Base-by-base conservation (phyloP, 1,284 basidiomycete species). In the Microbotryum silenes-acaulis region DNA sequence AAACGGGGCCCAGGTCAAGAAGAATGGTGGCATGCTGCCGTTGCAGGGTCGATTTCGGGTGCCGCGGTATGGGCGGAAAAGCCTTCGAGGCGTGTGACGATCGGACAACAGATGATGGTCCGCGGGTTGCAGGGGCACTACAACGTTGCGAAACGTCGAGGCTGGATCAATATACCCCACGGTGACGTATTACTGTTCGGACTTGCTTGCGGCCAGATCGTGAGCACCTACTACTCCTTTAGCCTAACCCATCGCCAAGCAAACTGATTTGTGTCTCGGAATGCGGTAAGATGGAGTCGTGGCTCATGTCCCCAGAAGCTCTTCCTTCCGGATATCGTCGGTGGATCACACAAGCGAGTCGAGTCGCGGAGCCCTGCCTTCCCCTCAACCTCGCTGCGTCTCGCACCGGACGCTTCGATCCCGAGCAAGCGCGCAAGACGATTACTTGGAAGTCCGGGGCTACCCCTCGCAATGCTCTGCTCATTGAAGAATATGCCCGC, bases 61-160 rank as follows among this genome's bases (percentile, higher is more conserved):
- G 68, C 89, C n/a, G 87, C 87, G 0, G 82, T 97, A 51, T 78
- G 90, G 72, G 90, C 87, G 74, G 91, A 97, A 78, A 87, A 83
- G 70, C 81, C 79, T 61, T 80, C 80, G 3, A 78, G 88, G 51
- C 79, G 89, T 61, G 79, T 81, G 3, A 82, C 84, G 16, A 88
- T 97, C 62, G 88, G 88, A 0, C 93, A 97, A 71, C 93, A 97
- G 78, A 78, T 93, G 70, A 89, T 93, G 74, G 90, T 93, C 56
- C 82, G 87, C 55, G 90, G 91, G 1, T 75, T 93, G 23, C 89
- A 93, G 72, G 89, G 89, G 1, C 84, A 85, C 2, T 91, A 87
- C 74, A 91, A 91, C 68, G 80, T 83, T 1, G 83, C 83, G 66
- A 83, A 86, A 12, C 79, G 79, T 2, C 82, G 81, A 69, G 71